Conservation (phyloP, 2,329 filamentous ascomycete genomes). For the Exserohilum rostratum region DNA sequence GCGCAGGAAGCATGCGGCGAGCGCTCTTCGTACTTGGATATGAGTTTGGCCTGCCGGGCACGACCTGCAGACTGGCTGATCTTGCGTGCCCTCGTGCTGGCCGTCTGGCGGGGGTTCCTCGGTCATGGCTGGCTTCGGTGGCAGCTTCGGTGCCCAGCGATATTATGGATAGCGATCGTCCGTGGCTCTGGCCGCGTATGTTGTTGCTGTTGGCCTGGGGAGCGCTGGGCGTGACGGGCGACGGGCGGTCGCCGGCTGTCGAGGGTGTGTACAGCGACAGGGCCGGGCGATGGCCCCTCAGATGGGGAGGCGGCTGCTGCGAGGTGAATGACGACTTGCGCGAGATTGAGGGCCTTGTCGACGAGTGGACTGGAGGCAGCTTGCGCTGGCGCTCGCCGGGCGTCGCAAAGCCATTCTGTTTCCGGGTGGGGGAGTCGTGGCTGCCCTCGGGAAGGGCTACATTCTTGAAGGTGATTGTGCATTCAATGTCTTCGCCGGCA, state of each 20-base stretch:
- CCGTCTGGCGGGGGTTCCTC: slow-evolving; percentile 46
- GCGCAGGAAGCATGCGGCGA: slow-evolving; percentile 5
- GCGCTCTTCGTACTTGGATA: slow-evolving; percentile 35
- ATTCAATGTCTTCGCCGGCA: slow-evolving; percentile 93
- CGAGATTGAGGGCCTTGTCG: slow-evolving; percentile 43
- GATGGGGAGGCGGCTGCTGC: slow-evolving; percentile 42
- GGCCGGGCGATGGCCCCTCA: slow-evolving; percentile 68
- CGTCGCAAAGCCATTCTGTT: slow-evolving; percentile 45
- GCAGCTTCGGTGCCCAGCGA: slow-evolving; percentile 54
- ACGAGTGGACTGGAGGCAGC: slow-evolving; percentile 46
- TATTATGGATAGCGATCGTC: slow-evolving; percentile 57
- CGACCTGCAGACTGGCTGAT: slow-evolving; percentile 81
- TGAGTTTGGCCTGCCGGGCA: slow-evolving; percentile 53
- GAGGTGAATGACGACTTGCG: slow-evolving; percentile 46
- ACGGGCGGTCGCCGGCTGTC: slow-evolving; percentile 32
- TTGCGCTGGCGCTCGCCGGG: slow-evolving; percentile 49
- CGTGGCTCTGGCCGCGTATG: slow-evolving; percentile 46
- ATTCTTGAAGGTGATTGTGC: slow-evolving; percentile 96
- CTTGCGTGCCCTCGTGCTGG: slow-evolving; percentile 71
- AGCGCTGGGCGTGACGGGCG: slow-evolving; percentile 30
- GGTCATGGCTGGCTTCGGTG: slow-evolving; percentile 38
- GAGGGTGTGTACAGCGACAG: slow-evolving; percentile 63
- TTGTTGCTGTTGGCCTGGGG: slow-evolving; percentile 36
- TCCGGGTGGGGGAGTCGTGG: slow-evolving; percentile 39
- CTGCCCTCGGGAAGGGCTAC: slow-evolving; percentile 60